Evolutionary conservation across 176 grass and related monocot species (phyloP), one percentile per base, ranked within the genome.

Genomic region (Microstegium vimineum): DNA sequence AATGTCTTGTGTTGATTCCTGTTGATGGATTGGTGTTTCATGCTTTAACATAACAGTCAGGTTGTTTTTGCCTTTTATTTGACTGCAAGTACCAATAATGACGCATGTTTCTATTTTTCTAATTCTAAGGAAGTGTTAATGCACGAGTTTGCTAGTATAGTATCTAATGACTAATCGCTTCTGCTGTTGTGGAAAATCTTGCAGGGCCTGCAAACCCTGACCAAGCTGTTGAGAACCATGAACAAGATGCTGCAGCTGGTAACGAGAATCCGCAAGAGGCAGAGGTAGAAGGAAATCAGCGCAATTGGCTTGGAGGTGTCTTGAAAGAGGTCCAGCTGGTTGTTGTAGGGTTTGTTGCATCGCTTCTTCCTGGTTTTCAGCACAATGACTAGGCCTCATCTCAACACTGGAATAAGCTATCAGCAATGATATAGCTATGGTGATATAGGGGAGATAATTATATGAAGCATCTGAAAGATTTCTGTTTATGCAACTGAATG

Each of bases 301-400:
- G 75, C 66, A 91, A 89, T 81, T 92, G 93, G 80, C 72, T 92
- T 22, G 84, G 92, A 23, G 89, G 86, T 56, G 86, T 93, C n/a
- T 81, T 93, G 59, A 95, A 86, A 78, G 93, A 95, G 89, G 78
- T 99, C 68, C 93, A 95, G 78, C 76, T 93, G 89, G 78, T 98
- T 37, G 88, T 89, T 74, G 84, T 95, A 62, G 96, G 90, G 27
- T 99, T 99, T 61, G 73, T 99, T 66, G 80, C 91, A 17, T 99
- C 96, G 10, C 93, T 99, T 92, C 86, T 99, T 72, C 96, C 93
- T 63, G 96, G 92, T 13, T 91, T 91, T 76, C 90, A 90, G 77
- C 84, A 95, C 73, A 83, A 99, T 64, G 91, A 95, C 80, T 99
- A 95, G 87, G 37, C 14, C 43, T 27, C 35, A 4, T 23, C 23